A percentile compares a stretch with the other conserved stretches of the same genome.
These are phyloP conservation scores for Chamaenerion angustifolium DNA, from an alignment of 345 rosid species.

Conservation along the genomic window DNA sequence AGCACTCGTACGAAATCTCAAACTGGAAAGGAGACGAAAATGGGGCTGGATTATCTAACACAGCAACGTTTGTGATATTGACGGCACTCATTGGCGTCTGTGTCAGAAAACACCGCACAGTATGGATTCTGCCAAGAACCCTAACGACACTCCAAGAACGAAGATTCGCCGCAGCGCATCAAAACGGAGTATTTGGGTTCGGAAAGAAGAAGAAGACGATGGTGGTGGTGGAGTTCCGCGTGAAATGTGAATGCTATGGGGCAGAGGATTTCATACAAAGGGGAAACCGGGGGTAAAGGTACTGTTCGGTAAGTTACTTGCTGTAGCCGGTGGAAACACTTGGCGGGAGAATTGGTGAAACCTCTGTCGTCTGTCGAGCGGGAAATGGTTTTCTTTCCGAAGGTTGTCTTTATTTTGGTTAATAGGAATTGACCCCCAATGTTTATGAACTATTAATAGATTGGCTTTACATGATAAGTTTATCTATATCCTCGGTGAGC, in stretches of 20 bases:
- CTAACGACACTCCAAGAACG: neutral
- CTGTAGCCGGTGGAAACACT: slow-evolving; percentile 9
- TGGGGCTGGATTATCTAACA: slow-evolving; percentile 81
- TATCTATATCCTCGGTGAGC: too few relatives aligned
- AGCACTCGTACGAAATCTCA: slow-evolving; percentile 94
- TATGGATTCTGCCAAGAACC: neutral
- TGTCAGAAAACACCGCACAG: neutral
- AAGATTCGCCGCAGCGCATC: neutral
- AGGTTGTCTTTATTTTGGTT: too few relatives aligned
- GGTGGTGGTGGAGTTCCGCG: too few relatives aligned
- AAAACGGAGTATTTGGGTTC: too few relatives aligned
- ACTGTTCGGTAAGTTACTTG: slow-evolving; percentile 2
- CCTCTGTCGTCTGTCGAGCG: neutral
- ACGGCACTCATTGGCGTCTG: slow-evolving; percentile 57
- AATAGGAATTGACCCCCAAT: too few relatives aligned
- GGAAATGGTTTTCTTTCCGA: neutral
- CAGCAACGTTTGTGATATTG: slow-evolving; percentile 81
- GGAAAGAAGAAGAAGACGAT: neutral
- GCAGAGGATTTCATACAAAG: neutral
- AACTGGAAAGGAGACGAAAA: slow-evolving; percentile 83
- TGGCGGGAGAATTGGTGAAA: slow-evolving; percentile 11
- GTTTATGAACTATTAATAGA: too few relatives aligned
- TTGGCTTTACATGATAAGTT: too few relatives aligned
- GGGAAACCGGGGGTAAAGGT: neutral
- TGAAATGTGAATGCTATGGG: too few relatives aligned